A percentile compares a stretch with the other conserved stretches of the same genome.
phyloP scores from a whole-genome alignment of 495 filamentous ascomycete genomes.

The Neurospora tetrasperma region DNA sequence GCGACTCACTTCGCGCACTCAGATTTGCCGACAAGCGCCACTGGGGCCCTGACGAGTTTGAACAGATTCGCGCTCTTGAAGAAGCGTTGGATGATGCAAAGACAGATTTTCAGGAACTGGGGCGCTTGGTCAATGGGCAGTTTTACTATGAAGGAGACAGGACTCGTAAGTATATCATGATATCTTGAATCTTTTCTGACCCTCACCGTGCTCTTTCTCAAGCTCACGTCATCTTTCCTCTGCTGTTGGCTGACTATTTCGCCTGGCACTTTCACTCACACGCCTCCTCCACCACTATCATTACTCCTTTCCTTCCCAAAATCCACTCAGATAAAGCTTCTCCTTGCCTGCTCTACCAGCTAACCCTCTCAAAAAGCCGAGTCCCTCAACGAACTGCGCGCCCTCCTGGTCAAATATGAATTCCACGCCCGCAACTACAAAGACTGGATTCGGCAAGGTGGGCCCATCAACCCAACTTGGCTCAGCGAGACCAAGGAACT shows the following conservation, averaged over 20 bases:
- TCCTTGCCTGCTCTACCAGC: conserved; percentile 6
- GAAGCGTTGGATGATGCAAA: conserved; percentile 40
- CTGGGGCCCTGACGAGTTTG: conserved; percentile 40
- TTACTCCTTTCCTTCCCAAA: background rate
- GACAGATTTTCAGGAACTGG: conserved; percentile 42
- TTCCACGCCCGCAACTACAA: conserved; percentile 31
- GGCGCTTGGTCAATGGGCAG: conserved; percentile 33
- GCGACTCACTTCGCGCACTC: conserved; percentile 34
- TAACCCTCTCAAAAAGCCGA: conserved; percentile 24
- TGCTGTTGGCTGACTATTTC: background rate
- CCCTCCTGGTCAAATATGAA: conserved; percentile 27
- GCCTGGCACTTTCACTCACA: background rate
- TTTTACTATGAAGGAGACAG: conserved; percentile 40
- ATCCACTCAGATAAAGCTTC: background rate
- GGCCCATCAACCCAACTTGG: conserved; percentile 36
- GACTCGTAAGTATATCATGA: conserved; percentile 22
- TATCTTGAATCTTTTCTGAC: background rate
- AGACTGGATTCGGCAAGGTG: conserved; percentile 34
- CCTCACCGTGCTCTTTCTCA: background rate
- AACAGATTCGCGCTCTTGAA: conserved; percentile 37
- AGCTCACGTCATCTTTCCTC: background rate
- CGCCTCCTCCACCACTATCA: background rate
- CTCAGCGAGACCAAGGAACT: conserved; percentile 30
- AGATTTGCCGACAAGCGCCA: conserved; percentile 41
- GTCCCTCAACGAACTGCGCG: conserved; percentile 32